These are phyloP conservation scores for Phytophthora citricola DNA, from an alignment of 352 stramenopile species.

Conservation along the genomic window DNA sequence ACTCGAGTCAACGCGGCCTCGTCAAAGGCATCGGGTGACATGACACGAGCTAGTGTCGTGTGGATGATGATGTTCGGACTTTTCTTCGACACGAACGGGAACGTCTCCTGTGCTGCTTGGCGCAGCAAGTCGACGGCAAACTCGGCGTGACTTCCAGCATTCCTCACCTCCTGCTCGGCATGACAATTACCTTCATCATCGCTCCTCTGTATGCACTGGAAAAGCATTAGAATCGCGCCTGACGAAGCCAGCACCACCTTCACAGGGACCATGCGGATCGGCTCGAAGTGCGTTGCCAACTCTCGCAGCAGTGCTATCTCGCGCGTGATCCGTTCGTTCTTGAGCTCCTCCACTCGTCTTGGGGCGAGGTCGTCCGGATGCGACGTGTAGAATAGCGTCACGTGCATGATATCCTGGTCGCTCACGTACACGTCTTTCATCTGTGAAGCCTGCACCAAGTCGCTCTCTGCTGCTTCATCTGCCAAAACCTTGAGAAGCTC, in stretches of 20 bases:
- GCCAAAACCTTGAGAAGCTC: slow-evolving; percentile 42
- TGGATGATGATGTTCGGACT: slow-evolving; percentile 54
- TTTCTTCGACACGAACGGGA: slow-evolving; percentile 43
- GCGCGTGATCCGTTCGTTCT: slow-evolving; percentile 29
- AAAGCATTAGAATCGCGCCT: slow-evolving; percentile 59
- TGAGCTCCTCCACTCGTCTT: slow-evolving; percentile 4
- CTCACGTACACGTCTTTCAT: slow-evolving; percentile 57
- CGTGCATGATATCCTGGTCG: slow-evolving; percentile 64
- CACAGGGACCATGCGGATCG: slow-evolving; percentile 45
- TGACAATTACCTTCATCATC: not conserved
- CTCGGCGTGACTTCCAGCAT: slow-evolving; percentile 29
- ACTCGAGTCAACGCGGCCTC: slow-evolving; percentile 35
- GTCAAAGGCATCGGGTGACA: slow-evolving; percentile 42
- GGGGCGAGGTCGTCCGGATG: slow-evolving; percentile 60
- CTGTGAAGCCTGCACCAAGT: not conserved
- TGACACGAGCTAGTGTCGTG: slow-evolving; percentile 60
- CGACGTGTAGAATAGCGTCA: slow-evolving; percentile 77
- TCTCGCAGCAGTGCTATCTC: slow-evolving; percentile 44
- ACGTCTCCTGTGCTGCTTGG: slow-evolving; percentile 39
- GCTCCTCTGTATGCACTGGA: slow-evolving; percentile 39
- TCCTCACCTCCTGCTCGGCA: not conserved
- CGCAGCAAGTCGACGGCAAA: slow-evolving; percentile 60
- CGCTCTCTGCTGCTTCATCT: not conserved
- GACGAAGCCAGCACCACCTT: slow-evolving; percentile 60
- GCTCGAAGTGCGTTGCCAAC: slow-evolving; percentile 39